Evolutionary conservation across 2,329 filamentous ascomycete species (phyloP), one percentile per base, ranked within the genome.

Genomic region (Phyllachora maydis): DNA sequence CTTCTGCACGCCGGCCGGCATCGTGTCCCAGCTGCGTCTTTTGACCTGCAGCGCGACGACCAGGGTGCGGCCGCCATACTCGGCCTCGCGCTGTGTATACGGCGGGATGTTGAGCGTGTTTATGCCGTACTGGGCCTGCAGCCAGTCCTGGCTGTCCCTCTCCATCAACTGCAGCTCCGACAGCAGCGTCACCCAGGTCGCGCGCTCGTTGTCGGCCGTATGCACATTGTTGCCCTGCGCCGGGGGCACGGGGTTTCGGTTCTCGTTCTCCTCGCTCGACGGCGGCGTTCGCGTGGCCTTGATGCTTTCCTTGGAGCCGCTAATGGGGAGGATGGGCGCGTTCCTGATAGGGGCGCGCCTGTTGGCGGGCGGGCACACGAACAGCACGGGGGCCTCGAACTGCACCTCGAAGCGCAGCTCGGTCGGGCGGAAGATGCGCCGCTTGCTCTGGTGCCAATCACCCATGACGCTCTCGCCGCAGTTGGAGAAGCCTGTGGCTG

Each of bases 201-300:
- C 56, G n/a, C 51, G 41, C 34, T 65, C 61, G 26, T 63, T 62
- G 32, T 65, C 57, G 5, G 59, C 56, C 3, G 61, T 66, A 30
- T 61, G 58, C 1, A 65, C 46, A 23, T 42, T 35, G 29, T 47
- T 32, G 8, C 28, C 24, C 15, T 26, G 19, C 7, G 4, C 15
- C 7, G 8, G 6, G 4, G 21, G 21, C 21, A 26, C 24, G 25
- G 12, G n/a, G 18, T 28, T 21, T 17, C 15, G n/a, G 10, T 15
- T 13, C 26, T 22, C 18, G 17, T 22, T 6, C 28, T 32, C 14
- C 36, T 28, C 12, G 26, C 21, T 16, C 25, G 26, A 9, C 28
- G 49, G 31, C 4, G 22, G 27, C 8, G 23, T 23, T 18, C 11
- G 12, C 12, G 20, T 11, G 3, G 20, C 9, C 14, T 27, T 19